phyloP scores from a whole-genome alignment of 2,329 filamentous ascomycete genomes.

The Pleoardoris graminearum region DNA sequence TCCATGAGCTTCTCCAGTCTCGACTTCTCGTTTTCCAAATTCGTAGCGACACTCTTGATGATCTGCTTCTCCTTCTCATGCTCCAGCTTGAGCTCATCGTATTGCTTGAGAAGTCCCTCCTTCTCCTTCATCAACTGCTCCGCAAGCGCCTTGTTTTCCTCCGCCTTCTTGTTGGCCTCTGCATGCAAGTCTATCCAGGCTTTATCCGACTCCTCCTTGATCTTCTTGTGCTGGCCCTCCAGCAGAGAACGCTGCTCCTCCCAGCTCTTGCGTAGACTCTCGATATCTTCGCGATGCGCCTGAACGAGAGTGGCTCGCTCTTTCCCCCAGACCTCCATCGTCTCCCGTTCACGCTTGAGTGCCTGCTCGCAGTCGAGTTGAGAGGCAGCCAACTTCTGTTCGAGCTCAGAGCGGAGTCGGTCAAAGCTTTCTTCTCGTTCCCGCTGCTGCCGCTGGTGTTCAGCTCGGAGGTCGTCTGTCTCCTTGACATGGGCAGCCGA shows the following conservation, averaged over 20 bases:
- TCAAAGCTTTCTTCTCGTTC: slow-evolving; percentile 50
- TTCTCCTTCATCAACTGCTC: slow-evolving; percentile 39
- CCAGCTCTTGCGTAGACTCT: slow-evolving; percentile 55
- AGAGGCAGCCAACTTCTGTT: slow-evolving; percentile 42
- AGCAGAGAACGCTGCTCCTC: slow-evolving; percentile 56
- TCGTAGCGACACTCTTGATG: slow-evolving; percentile 45
- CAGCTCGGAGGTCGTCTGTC: slow-evolving; percentile 40
- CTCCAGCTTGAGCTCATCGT: slow-evolving; percentile 37
- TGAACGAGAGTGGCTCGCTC: slow-evolving; percentile 44
- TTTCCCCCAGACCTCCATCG: slow-evolving; percentile 53
- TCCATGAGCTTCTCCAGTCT: slow-evolving; percentile 50
- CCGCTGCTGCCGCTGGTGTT: slow-evolving; percentile 38
- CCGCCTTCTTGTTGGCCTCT: slow-evolving; percentile 39
- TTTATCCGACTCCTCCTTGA: slow-evolving; percentile 51
- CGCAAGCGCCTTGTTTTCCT: slow-evolving; percentile 35
- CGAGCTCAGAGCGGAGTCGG: slow-evolving; percentile 48
- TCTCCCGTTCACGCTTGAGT: slow-evolving; percentile 52
- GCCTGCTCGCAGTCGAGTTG: slow-evolving; percentile 52
- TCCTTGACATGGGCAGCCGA: slow-evolving; percentile 40
- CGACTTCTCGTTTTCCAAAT: slow-evolving; percentile 47
- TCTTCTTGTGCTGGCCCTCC: slow-evolving; percentile 38
- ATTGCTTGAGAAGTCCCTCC: slow-evolving; percentile 41
- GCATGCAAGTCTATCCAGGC: slow-evolving; percentile 49
- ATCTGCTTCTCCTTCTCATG: slow-evolving; percentile 43
- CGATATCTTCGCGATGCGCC: slow-evolving; percentile 54